Percentiles rank a stretch among this genome's conserved stretches.
Evolutionary conservation across 2,329 filamentous ascomycete species (phyloP).

Genomic region (Aspergillus fijiensis): DNA sequence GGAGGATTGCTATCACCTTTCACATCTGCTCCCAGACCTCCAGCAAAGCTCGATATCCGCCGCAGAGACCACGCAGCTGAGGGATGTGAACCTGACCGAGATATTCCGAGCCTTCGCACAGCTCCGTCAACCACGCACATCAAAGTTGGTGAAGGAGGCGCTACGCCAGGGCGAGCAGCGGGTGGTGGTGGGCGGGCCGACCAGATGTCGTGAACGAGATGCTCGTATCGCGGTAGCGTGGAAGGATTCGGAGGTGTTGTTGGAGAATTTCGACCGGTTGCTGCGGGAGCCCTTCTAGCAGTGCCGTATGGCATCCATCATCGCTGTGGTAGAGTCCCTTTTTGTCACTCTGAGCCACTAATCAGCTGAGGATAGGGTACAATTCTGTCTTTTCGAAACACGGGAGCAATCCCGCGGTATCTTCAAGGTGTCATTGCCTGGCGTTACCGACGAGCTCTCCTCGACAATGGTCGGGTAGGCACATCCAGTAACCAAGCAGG

Average conservation of each 20-base stretch:
- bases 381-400: too few relatives aligned
- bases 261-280: neutral
- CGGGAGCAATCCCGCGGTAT: too few relatives aligned
- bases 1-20: constrained; percentile 8
- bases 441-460: too few relatives aligned
- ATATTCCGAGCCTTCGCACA: constrained; percentile 1
- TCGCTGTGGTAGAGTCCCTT: too few relatives aligned
- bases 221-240: neutral
- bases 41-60: too few relatives aligned
- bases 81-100: neutral
- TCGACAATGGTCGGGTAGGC: too few relatives aligned
- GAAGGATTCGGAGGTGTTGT: neutral
- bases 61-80: neutral
- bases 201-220: constrained; percentile 2
- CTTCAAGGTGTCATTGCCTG: too few relatives aligned
- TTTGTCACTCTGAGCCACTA: too few relatives aligned
- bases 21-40: neutral
- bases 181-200: neutral
- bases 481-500: too few relatives aligned
- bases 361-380: too few relatives aligned
- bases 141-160: constrained; percentile 3
- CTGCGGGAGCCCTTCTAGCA: neutral
- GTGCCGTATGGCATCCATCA: neutral
- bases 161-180: neutral
- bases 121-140: neutral